Base-by-base conservation (phyloP, 176 grass and related monocot genomes). In the Aegilops tauschii region DNA sequence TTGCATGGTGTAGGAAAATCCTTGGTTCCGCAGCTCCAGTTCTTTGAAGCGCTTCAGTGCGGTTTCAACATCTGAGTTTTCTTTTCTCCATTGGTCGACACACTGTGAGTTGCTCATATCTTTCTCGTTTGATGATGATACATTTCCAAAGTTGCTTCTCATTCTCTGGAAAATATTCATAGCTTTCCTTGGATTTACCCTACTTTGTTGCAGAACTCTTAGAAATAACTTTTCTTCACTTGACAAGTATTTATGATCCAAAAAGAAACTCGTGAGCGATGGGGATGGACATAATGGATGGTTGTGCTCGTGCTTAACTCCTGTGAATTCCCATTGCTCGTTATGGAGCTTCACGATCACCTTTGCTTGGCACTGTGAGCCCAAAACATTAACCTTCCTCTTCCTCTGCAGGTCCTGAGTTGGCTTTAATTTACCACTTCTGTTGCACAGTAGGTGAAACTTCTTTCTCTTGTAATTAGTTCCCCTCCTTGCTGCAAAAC, bases 381-480 rank as follows among this genome's bases (percentile, higher is more conserved):
- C 31, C 54, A 82, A 37, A 82, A 68, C 20, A 82, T 82, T 82
- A 8, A 47, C 52, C 44, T 82, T 69, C 80, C 80, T 82, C 65
- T 82, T 56, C 80, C 20, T 82, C 20, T 44, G 18, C 50, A 31
- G 29, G 65, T 25, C 69, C 11, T 69, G 29, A 36, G 32, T 5
- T 82, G 49, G 66, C 65, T 29, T 82, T 36, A 44, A 34, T 70
- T 56, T 82, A 3, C 80, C 65, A 70, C 80, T 82, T 66, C 80
- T 82, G 65, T 82, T 82, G 47, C 80, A 82, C 23, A 70, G 65
- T 58, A 82, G 31, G 25, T 82, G 80, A 56, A 36, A 82, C 80
- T 82, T 82, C 80, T 5, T 31, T 69, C 80, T 82, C 80, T 37
- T 82, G 80, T 82, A 82, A 69, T 70, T 82, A 52, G 30, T 82